Conservation (phyloP, 768 basidiomycete genomes). For the Polyporus arcularius region DNA sequence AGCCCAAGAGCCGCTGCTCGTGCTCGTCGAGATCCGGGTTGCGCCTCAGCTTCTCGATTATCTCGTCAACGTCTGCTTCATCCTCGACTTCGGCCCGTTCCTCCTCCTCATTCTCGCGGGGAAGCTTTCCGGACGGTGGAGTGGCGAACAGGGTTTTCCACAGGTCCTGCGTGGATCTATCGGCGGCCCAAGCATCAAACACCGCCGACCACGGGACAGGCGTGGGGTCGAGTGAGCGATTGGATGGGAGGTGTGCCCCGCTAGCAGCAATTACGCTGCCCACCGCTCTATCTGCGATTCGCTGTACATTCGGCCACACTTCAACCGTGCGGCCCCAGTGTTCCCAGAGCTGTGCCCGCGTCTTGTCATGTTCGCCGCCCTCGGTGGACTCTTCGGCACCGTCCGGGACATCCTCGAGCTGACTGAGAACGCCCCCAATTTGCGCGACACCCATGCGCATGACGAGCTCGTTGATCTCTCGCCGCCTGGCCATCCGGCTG, state of each 20-base stretch:
- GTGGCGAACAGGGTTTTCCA: constrained; percentile 67
- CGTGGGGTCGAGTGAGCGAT: constrained; percentile 54
- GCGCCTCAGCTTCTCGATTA: constrained; percentile 75
- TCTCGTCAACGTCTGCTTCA: constrained; percentile 52
- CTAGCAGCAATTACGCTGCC: constrained; percentile 55
- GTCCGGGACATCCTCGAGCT: constrained; percentile 26
- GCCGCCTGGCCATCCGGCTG: constrained; percentile 60
- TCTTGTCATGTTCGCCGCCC: constrained; percentile 22
- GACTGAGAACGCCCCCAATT: constrained; percentile 66
- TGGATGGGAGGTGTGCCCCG: constrained; percentile 30
- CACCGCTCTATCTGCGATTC: constrained; percentile 75
- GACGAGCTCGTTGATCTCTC: constrained; percentile 77
- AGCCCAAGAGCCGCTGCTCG: constrained; percentile 77
- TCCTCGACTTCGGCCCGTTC: constrained; percentile 41
- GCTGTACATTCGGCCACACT: constrained; percentile 67
- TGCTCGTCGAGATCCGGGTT: constrained; percentile 78
- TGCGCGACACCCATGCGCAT: constrained; percentile 84
- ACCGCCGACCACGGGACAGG: constrained; percentile 68
- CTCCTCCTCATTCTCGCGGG: constrained; percentile 21
- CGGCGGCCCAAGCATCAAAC: constrained; percentile 63
- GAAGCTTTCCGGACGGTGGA: constrained; percentile 38
- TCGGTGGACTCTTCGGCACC: constrained; percentile 22
- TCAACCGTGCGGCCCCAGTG: constrained; percentile 75
- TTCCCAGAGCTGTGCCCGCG: constrained; percentile 45
- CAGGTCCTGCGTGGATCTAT: constrained; percentile 48